Percentiles rank a stretch among this genome's conserved stretches.
Conservation (phyloP, 768 basidiomycete species). For the Suillus paluster region DNA sequence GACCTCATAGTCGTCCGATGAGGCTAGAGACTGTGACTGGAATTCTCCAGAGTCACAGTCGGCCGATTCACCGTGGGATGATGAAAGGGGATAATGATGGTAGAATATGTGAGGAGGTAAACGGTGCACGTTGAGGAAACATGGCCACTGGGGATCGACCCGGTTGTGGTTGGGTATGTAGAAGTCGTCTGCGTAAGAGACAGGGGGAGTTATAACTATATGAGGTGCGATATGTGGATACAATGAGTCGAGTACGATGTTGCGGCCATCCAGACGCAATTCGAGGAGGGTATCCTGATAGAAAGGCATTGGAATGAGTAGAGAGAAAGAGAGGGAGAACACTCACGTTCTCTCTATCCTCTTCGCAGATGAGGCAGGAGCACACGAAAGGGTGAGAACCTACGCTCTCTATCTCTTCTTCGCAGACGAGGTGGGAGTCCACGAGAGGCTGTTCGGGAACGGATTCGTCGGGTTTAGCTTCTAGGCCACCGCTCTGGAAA, state of each 20-base stretch:
- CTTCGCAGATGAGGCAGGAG: slow-evolving; percentile 6
- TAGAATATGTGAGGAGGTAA: slow-evolving; percentile 13
- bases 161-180: slow-evolving; percentile 41
- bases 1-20: background rate
- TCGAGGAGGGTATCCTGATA: slow-evolving; percentile 21
- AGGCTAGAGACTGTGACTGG: background rate
- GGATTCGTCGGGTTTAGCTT: background rate
- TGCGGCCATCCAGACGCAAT: slow-evolving; percentile 25
- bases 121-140: slow-evolving; percentile 41
- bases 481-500: background rate
- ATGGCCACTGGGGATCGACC: slow-evolving; percentile 38
- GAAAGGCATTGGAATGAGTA: background rate
- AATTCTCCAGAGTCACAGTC: background rate
- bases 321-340: background rate
- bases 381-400: background rate
- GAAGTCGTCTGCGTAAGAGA: slow-evolving; percentile 41
- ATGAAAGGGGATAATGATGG: background rate
- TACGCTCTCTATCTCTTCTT: slow-evolving; percentile 8
- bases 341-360: slow-evolving; percentile 12
- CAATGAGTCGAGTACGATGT: slow-evolving; percentile 50
- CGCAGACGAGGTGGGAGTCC: background rate
- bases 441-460: background rate
- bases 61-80: slow-evolving; percentile 3
- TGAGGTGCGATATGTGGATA: slow-evolving; percentile 47
- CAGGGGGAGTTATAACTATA: slow-evolving; percentile 56